Base-by-base conservation (phyloP, 495 filamentous ascomycete species). In the Ramalina intermedia region DNA sequence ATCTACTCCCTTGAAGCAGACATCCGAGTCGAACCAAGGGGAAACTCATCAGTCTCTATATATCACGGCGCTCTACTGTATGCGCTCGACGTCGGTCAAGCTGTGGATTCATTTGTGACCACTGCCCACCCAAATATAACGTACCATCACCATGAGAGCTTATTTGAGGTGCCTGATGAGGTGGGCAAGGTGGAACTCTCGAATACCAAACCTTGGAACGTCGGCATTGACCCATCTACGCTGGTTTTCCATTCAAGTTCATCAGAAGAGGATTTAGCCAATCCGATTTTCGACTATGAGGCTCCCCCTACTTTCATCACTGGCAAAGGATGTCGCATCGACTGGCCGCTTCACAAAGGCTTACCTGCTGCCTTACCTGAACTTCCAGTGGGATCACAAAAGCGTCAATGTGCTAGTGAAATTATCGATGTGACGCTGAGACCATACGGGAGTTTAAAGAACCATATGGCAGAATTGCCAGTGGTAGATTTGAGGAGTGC, bases 381-480 rank as follows among this genome's bases (percentile, higher is more conserved):
- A 14, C 45, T 54, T 45, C 46, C 51, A 18, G 38, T 63, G 43
- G 56, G 64, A 50, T 51, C 60, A 33, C 48, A 50, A 14, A 41
- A 65, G 46, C 55, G 65, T 52, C 56, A 62, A 26, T 63, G 69
- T 61, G 43, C 61, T 0, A 70, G 68, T 0, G 60, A 61, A 26
- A 51, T 63, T 37, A 66, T 67, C 24, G 59, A 67, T 44, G 67
- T 69, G 13, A 65, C 56, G 35, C 55, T 81, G 24, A 66, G 72
- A 48, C 78, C 78, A 23, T 78, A 76, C 59, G 76, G 70, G 4
- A 68, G 65, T 52, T 69, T 72, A 42, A 79, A 79, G 63, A 52
- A 76, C 41, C 75, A 77, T 59, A 78, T 80, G 67, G 70, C 71
- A 12, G 72, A 80, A 51, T 58, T 81, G 47, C 76, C 78, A 2